Percentiles rank a stretch among this genome's conserved stretches.
phyloP scores from a whole-genome alignment of 176 grass and related monocot species.

The Oryza australiensis region DNA sequence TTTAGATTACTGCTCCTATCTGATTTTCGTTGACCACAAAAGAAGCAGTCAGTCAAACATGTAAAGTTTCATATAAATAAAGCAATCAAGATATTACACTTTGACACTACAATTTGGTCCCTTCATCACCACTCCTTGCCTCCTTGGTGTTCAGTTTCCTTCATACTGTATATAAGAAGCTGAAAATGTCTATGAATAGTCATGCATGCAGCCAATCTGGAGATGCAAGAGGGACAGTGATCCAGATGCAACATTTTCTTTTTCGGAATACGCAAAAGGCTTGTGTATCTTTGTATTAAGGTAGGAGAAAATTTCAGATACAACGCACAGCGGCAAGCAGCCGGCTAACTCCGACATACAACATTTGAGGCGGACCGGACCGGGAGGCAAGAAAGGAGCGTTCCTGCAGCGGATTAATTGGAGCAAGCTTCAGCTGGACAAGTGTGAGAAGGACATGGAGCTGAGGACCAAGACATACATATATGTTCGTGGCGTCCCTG shows the following conservation, averaged over 20 bases:
- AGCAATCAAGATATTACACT: too few relatives aligned
- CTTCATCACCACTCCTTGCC: too few relatives aligned
- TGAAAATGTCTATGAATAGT: too few relatives aligned
- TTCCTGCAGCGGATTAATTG: constrained; percentile 23
- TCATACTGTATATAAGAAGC: background rate
- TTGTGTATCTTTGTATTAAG: too few relatives aligned
- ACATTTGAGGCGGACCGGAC: constrained; percentile 35
- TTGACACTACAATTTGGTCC: background rate
- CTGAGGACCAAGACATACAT: background rate
- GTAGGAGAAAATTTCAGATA: too few relatives aligned
- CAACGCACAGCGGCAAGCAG: too few relatives aligned
- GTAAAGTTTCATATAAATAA: background rate
- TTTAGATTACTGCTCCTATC: background rate
- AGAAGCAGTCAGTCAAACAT: background rate
- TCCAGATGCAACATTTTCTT: too few relatives aligned
- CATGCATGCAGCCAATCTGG: constrained; percentile 58
- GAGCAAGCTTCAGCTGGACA: background rate
- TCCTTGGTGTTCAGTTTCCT: too few relatives aligned
- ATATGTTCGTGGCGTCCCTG: background rate
- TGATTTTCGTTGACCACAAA: background rate
- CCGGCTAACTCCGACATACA: too few relatives aligned
- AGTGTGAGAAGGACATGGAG: background rate
- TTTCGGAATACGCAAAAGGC: too few relatives aligned
- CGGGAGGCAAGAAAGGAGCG: constrained; percentile 18
- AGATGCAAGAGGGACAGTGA: too few relatives aligned